These are phyloP conservation scores for Phytopythium montanum DNA, from an alignment of 352 stramenopile species.

Conservation along the genomic window DNA sequence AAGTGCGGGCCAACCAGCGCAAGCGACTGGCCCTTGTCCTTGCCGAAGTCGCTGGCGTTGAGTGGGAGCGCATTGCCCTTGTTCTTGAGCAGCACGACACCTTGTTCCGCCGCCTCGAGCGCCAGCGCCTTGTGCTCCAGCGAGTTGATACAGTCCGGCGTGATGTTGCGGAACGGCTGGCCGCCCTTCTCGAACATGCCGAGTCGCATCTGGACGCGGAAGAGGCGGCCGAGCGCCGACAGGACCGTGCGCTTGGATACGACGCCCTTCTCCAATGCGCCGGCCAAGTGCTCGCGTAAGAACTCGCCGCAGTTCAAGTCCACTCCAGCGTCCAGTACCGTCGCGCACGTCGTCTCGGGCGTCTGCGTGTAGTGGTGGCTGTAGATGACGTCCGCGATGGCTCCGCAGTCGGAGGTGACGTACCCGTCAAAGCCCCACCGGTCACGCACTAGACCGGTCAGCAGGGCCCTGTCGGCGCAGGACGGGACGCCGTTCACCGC, in stretches of 20 bases:
- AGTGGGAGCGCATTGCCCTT: conserved; percentile 57
- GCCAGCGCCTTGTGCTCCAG: conserved; percentile 45
- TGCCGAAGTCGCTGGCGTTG: conserved; percentile 11
- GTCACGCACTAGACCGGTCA: conserved; percentile 73
- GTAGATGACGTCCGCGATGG: conserved; percentile 76
- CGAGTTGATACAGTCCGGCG: conserved; percentile 47
- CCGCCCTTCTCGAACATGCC: conserved; percentile 85
- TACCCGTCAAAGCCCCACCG: conserved; percentile 91
- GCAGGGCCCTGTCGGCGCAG: conserved; percentile 83
- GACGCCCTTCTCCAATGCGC: conserved; percentile 59
- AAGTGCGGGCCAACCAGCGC: conserved; percentile 80
- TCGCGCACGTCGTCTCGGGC: conserved; percentile 45
- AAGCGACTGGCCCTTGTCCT: conserved; percentile 21
- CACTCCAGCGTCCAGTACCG: conserved; percentile 62
- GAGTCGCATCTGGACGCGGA: conserved; percentile 85
- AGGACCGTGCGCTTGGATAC: conserved; percentile 59
- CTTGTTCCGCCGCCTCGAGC: conserved; percentile 62
- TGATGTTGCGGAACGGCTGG: conserved; percentile 60
- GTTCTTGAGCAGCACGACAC: conserved; percentile 92
- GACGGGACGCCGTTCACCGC: conserved; percentile 90
- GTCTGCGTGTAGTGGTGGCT: conserved; percentile 79
- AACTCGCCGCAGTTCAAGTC: conserved; percentile 87
- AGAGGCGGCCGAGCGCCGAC: conserved; percentile 67
- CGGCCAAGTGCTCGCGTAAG: conserved; percentile 51
- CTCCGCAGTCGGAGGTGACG: conserved; percentile 90